A percentile compares a stretch with the other conserved stretches of the same genome.
Conservation (phyloP, 306 rosid species). For the Acacia crassicarpa region DNA sequence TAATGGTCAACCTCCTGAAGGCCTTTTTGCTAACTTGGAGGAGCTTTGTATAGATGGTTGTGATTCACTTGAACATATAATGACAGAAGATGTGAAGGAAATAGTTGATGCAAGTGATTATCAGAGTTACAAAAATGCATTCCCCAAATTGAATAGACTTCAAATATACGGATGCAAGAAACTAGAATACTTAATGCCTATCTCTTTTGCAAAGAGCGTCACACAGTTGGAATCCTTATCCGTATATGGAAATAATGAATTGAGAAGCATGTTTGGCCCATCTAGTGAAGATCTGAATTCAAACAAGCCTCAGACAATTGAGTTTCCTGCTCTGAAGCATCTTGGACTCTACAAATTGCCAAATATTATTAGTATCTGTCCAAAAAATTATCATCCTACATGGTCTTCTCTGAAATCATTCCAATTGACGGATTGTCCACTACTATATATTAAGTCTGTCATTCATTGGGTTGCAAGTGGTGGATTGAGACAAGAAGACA, state of each 20-base stretch:
- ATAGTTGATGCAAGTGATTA: not conserved
- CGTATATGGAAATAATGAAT: not conserved
- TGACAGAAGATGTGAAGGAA: not conserved
- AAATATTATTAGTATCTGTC: not conserved
- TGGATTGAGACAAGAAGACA: not conserved
- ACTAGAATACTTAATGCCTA: not conserved
- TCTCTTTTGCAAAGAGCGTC: not conserved
- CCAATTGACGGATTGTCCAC: rapidly evolving
- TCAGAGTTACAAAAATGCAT: not conserved
- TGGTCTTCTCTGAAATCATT: not conserved
- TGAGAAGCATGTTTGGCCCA: not conserved
- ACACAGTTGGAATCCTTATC: not conserved
- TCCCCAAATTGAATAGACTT: not conserved
- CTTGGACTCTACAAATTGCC: rapidly evolving
- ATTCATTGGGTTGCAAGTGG: not conserved
- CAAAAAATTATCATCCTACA: not conserved
- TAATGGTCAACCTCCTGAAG: not conserved
- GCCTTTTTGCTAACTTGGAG: not conserved
- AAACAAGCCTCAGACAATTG: not conserved
- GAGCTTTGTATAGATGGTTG: not conserved
- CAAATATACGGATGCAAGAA: rapidly evolving
- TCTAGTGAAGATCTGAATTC: not conserved
- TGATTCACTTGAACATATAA: not conserved
- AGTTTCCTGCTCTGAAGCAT: not conserved
- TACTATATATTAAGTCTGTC: no score